A percentile compares a stretch with the other conserved stretches of the same genome.
Evolutionary conservation across 1,139 yeast species (phyloP).

Genomic region (Saccharomyces hybrid): DNA sequence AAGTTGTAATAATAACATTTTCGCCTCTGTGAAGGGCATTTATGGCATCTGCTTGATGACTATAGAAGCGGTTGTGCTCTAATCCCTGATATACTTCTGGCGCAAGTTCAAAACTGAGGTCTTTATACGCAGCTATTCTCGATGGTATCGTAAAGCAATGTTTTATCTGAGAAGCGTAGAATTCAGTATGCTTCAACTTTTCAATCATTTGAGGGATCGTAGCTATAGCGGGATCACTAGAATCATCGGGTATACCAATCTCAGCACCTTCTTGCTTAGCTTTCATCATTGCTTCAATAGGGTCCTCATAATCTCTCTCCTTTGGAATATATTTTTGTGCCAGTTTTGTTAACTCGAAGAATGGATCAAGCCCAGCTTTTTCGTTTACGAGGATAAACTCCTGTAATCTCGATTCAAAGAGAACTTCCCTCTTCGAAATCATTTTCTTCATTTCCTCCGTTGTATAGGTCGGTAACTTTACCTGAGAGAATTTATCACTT

Average conservation of each 20-base stretch:
- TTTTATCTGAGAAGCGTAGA: slow-evolving; percentile 57
- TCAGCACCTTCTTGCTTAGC: slow-evolving; percentile 12
- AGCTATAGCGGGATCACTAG: slow-evolving; percentile 25
- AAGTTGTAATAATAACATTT: slow-evolving; percentile 79
- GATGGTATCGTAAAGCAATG: slow-evolving; percentile 38
- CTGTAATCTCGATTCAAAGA: slow-evolving; percentile 42
- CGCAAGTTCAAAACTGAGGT: slow-evolving; percentile 36
- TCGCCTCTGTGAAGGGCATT: slow-evolving; percentile 45
- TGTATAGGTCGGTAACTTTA: slow-evolving; percentile 40
- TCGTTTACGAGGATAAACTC: slow-evolving; percentile 36
- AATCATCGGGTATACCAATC: slow-evolving; percentile 20
- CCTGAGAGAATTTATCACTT: slow-evolving; percentile 29
- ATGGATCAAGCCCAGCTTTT: slow-evolving; percentile 34
- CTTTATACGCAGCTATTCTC: slow-evolving; percentile 41
- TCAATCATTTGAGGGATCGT: slow-evolving; percentile 42
- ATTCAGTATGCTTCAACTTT: slow-evolving; percentile 39
- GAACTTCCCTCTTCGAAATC: slow-evolving; percentile 50
- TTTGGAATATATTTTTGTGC: slow-evolving; percentile 44
- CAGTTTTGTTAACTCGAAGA: slow-evolving; percentile 32
- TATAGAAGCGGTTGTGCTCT: slow-evolving; percentile 48
- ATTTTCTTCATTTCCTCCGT: slow-evolving; percentile 49
- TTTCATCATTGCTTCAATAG: slow-evolving; percentile 43
- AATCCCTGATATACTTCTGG: slow-evolving; percentile 45
- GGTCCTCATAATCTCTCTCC: slow-evolving; percentile 41
- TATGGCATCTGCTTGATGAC: slow-evolving; percentile 77